Conservation (phyloP, 345 rosid species). For the Capsella bursapastoris region DNA sequence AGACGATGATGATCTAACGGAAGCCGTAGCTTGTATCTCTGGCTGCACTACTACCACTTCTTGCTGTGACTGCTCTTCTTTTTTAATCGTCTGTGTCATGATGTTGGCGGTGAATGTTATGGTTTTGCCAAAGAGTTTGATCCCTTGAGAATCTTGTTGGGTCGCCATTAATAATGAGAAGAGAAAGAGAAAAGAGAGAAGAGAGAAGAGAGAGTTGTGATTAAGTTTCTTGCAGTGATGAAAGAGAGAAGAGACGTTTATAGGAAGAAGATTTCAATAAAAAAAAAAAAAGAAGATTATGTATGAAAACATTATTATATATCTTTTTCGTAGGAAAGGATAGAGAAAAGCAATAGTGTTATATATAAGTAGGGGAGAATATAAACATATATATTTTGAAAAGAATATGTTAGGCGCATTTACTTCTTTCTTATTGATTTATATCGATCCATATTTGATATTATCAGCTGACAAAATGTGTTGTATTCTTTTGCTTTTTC, state of each 20-base stretch:
- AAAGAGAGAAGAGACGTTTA: conserved; percentile 24
- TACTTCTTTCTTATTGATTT: conserved; percentile 37
- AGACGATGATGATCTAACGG: conserved; percentile 41
- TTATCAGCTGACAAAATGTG: conserved; percentile 31
- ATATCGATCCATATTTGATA: conserved; percentile 26
- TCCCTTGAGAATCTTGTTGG: conserved; percentile 60
- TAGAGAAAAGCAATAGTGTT: conserved; percentile 46
- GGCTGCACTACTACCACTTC: not conserved
- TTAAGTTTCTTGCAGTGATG: conserved; percentile 40
- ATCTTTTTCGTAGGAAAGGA: conserved; percentile 41
- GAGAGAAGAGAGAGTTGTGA: conserved; percentile 18
- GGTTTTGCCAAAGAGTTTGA: conserved; percentile 84
- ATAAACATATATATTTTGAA: not conserved
- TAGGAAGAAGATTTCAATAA: conserved; percentile 23
- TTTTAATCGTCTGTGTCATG: conserved; percentile 45
- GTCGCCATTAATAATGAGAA: conserved; percentile 52
- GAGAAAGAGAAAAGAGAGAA: not conserved
- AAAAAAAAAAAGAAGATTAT: not conserved
- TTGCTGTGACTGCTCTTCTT: conserved; percentile 46
- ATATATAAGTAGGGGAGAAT: conserved; percentile 11
- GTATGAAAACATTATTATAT: conserved; percentile 26
- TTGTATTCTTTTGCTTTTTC: conserved; percentile 19
- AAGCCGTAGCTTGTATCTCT: conserved; percentile 37
- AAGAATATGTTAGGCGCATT: conserved; percentile 44
- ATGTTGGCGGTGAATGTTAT: conserved; percentile 59